These are phyloP conservation scores for Gossypium raimondii DNA, from an alignment of 345 rosid genomes.

Conservation along the genomic window DNA sequence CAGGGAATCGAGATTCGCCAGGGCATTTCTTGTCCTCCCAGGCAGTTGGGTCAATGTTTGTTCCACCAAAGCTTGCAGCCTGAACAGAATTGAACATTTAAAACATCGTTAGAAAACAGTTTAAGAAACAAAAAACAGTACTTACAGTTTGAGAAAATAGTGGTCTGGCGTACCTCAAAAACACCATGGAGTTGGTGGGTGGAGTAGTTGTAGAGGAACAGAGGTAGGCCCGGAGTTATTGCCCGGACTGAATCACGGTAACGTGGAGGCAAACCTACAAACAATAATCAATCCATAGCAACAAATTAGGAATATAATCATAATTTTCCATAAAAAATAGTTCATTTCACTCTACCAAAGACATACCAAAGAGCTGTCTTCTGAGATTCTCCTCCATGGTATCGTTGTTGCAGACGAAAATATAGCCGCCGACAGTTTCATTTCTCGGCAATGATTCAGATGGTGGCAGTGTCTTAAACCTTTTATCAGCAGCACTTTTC, in stretches of 20 bases:
- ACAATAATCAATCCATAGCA: neutral
- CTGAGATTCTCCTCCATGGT: slow-evolving; percentile 94
- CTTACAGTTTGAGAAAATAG: neutral
- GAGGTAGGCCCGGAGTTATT: slow-evolving; percentile 97
- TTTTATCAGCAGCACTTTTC: slow-evolving; percentile 48
- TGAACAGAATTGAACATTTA: slow-evolving; percentile 16
- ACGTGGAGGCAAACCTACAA: slow-evolving; percentile 81
- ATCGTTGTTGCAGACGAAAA: slow-evolving; percentile 99
- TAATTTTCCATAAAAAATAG: neutral
- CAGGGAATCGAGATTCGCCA: slow-evolving; percentile 96
- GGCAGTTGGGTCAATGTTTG: slow-evolving; percentile 87
- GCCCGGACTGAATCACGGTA: slow-evolving; percentile 93
- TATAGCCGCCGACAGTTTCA: slow-evolving; percentile 92
- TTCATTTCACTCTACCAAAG: neutral
- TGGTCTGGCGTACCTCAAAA: slow-evolving; percentile 50
- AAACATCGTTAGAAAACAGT: neutral
- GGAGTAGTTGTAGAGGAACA: slow-evolving; percentile 96
- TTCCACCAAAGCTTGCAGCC: slow-evolving; percentile 98
- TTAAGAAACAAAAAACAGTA: neutral
- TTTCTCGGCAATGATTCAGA: slow-evolving; percentile 85
- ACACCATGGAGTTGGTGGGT: slow-evolving; percentile 98
- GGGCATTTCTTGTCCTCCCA: slow-evolving; percentile 93
- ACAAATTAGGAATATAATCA: neutral
- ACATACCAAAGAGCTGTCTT: slow-evolving; percentile 84
- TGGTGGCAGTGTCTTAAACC: slow-evolving; percentile 95